Evolutionary conservation across 176 grass and related monocot species (phyloP).

Genomic region (Cenchrus purpureus): DNA sequence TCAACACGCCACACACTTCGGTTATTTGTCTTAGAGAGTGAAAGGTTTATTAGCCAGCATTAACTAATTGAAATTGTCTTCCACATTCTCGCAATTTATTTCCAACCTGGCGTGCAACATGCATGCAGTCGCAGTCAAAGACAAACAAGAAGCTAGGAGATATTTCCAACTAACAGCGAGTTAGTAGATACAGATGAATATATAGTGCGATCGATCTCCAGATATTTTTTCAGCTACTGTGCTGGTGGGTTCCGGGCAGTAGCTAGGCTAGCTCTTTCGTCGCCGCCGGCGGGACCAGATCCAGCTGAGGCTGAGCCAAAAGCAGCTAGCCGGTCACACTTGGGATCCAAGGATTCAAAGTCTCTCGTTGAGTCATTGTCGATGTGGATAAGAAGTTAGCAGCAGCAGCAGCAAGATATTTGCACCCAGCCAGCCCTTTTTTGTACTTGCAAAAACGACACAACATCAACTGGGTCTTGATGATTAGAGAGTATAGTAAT

Average conservation of each 20-base stretch:
- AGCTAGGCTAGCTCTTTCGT: background rate
- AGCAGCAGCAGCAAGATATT: background rate
- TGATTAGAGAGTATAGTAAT: no score
- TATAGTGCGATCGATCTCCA: background rate
- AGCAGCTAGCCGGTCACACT: background rate
- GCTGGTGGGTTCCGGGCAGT: background rate
- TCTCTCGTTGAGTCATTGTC: background rate
- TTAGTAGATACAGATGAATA: background rate
- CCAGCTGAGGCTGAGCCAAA: no score
- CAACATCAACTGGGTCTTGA: background rate
- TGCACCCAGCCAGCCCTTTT: background rate
- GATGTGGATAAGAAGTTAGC: background rate
- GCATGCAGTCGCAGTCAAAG: background rate
- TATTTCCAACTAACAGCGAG: background rate
- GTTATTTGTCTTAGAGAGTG: no score
- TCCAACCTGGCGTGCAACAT: conserved; percentile 5
- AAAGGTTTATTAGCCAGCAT: no score
- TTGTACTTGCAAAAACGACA: background rate
- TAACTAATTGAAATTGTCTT: no score
- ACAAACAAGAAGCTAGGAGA: background rate
- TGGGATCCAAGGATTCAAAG: background rate
- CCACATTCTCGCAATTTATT: background rate
- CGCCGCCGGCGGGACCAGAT: background rate
- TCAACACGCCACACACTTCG: no score
- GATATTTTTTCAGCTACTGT: conserved; percentile 12